Evolutionary conservation across 1,139 yeast species (phyloP), one percentile per base, ranked within the genome.

Genomic region (Protomyces pachydermus): DNA sequence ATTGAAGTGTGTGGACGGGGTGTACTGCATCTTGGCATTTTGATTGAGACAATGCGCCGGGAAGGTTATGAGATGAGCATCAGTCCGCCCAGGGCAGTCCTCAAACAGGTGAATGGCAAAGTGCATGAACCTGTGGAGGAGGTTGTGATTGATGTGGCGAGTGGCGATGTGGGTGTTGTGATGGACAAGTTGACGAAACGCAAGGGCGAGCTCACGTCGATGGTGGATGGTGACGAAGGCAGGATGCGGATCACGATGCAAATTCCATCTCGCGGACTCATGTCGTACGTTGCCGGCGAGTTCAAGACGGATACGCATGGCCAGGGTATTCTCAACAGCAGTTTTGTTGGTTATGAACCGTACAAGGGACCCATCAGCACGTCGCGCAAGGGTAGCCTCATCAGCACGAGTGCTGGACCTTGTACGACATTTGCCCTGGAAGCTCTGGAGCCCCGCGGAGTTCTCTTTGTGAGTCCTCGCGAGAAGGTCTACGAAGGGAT

Each of bases 221-320:
- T 54, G 54, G 37, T 38, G 35, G 64, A 60, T 37, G 58, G 58
- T 6, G 64, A 60, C 23, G 64, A 60, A 20, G 64, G 64, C 5
- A 53, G 58, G 6, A 54, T 60, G 54, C 45, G 64, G 2, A 46
- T 60, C 32, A 54, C 58, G 12, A 60, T 60, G 64, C 54, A 60
- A 18, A 56, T 60, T 3, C 64, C 64, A 6, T 34, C 54, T 20
- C 64, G 64, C n/a, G 64, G 64, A 10, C 54, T 60, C 28, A 54
- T 60, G 64, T 56, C 57, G 38, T 60, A 60, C 50, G 52, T 60
- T 25, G 64, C 58, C n/a, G 64, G 64, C n/a, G 64, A 60, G 23
- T 54, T 60, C 64, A 60, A 60, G 50, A 60, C 58, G 16, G 64
- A 60, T 20, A 60, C 64, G 3, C 64, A 60, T 32, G 64, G 64